phyloP scores from a whole-genome alignment of 495 filamentous ascomycete species.

The Podospora tetraspora region DNA sequence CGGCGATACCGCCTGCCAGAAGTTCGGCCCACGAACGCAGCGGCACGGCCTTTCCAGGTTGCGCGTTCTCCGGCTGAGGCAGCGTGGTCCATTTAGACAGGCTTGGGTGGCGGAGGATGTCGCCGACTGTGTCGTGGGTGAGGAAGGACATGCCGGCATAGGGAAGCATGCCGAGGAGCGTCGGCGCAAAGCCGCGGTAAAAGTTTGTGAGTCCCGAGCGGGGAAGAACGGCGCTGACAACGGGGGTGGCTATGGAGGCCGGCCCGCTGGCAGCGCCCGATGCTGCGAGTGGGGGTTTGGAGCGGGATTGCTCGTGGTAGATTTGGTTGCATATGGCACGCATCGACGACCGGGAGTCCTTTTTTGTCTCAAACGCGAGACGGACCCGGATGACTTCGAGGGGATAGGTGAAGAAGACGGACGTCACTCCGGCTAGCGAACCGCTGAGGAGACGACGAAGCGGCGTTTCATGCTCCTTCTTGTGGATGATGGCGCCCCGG shows the following conservation, averaged over 20 bases:
- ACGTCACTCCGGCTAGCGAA: conserved; percentile 75
- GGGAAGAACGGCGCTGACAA: conserved; percentile 43
- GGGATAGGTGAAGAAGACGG: conserved; percentile 93
- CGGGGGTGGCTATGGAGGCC: conserved; percentile 25
- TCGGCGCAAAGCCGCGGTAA: conserved; percentile 88
- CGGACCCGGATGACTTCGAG: conserved; percentile 89
- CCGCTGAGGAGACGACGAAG: conserved; percentile 73
- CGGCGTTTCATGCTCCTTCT: conserved; percentile 68
- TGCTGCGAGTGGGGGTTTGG: conserved; percentile 11
- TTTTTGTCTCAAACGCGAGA: conserved; percentile 85
- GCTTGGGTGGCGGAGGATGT: conserved; percentile 63
- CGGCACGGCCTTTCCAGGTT: conserved; percentile 55
- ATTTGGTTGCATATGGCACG: conserved; percentile 71
- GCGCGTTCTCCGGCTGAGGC: conserved; percentile 38
- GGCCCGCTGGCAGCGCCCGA: conserved; percentile 11
- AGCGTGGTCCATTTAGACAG: conserved; percentile 64
- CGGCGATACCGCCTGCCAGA: conserved; percentile 74
- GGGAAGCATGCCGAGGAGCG: conserved; percentile 87
- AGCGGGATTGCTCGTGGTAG: conserved; percentile 60
- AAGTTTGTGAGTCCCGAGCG: conserved; percentile 77
- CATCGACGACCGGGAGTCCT: conserved; percentile 59
- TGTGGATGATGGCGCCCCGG: conserved; percentile 65
- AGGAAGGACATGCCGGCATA: conserved; percentile 98
- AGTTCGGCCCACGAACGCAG: conserved; percentile 78
- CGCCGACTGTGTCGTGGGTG: conserved; percentile 81